Evolutionary conservation across 345 rosid species (phyloP).

Genomic region (Physaria fendleri): DNA sequence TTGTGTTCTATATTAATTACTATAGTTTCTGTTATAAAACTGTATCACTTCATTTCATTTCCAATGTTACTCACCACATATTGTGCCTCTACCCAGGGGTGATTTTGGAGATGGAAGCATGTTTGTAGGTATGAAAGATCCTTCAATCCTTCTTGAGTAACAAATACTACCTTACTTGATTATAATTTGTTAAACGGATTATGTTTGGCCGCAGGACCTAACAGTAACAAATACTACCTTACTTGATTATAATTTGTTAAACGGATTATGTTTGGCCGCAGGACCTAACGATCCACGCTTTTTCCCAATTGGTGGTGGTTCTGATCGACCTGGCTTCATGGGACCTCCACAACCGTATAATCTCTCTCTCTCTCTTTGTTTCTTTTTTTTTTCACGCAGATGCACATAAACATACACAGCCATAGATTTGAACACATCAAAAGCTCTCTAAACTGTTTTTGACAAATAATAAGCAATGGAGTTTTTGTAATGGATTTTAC

Average conservation of each 20-base stretch:
- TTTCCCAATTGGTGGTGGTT: constrained; percentile 39
- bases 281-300: constrained; percentile 74
- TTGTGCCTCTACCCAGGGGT: constrained; percentile 39
- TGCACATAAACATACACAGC: not conserved
- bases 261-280: constrained; percentile 31
- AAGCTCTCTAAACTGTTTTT: not conserved
- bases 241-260: not conserved
- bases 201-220: constrained; percentile 57
- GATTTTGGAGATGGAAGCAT: constrained; percentile 54
- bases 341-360: constrained; percentile 54
- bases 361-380: not conserved
- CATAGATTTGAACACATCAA: not conserved
- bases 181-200: not conserved
- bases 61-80: not conserved
- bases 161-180: not conserved
- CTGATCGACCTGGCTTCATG: constrained; percentile 33
- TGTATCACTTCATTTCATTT: not conserved
- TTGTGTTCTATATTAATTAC: constrained; percentile 17
- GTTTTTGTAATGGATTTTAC: constrained; percentile 10
- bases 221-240: too few relatives aligned
- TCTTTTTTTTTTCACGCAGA: not conserved
- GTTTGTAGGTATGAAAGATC: constrained; percentile 56
- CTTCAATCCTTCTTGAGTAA: not conserved
- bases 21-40: not conserved
- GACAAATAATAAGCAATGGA: not conserved